Evolutionary conservation across 768 basidiomycete genomes (phyloP).

Genomic region (Termitomyces eurrhizus): DNA sequence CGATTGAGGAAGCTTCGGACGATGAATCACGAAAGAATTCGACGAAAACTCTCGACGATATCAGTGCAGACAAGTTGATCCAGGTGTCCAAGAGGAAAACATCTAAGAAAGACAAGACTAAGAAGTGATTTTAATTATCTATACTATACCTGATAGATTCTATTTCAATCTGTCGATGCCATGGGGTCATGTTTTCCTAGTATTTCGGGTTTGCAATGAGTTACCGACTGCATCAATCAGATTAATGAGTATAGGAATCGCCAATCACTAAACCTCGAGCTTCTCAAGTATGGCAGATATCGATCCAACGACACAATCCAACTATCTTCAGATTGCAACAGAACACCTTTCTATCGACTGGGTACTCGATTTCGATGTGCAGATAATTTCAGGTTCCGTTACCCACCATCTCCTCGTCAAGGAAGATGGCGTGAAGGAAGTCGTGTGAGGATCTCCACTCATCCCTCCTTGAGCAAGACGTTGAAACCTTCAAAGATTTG

Average conservation of each 20-base stretch:
- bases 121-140: constrained; percentile 6
- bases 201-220: neutral
- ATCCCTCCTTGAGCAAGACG: neutral
- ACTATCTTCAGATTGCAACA: constrained; percentile 66
- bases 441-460: constrained; percentile 42
- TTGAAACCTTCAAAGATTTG: constrained; percentile 45
- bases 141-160: neutral
- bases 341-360: constrained; percentile 73
- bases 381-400: constrained; percentile 51
- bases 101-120: constrained; percentile 15
- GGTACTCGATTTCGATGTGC: constrained; percentile 66
- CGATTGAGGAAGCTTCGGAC: constrained; percentile 44
- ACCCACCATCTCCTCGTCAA: constrained; percentile 57
- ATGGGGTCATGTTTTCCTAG: neutral
- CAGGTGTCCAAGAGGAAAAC: constrained; percentile 40
- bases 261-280: neutral
- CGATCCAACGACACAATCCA: constrained; percentile 74
- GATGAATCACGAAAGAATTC: constrained; percentile 33
- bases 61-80: constrained; percentile 33
- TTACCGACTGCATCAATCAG: neutral
- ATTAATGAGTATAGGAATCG: neutral
- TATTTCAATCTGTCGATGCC: neutral
- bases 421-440: constrained; percentile 48
- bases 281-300: neutral
- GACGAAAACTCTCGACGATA: constrained; percentile 24